Base-by-base conservation (phyloP, 495 filamentous ascomycete genomes). In the Penicillium verhagenii region DNA sequence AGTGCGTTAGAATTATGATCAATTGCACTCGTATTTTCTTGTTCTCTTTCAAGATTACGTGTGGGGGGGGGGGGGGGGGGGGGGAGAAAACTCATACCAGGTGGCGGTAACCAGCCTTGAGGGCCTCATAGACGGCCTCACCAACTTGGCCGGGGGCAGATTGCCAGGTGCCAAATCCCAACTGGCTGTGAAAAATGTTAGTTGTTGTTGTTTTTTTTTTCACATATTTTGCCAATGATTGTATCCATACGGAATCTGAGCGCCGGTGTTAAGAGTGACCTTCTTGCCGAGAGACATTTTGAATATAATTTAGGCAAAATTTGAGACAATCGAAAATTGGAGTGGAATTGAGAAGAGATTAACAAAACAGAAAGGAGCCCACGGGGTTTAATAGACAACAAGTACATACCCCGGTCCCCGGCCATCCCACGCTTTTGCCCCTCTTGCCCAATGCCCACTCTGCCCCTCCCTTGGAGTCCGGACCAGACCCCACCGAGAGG, bases 131-230 rank as follows among this genome's bases (percentile, higher is more conserved):
- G 53, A 83, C 80, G 40, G 78, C 77, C 55, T 77, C 66, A 31
- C 75, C 76, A 50, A 83, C 80, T 66, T 82, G 70, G 45, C 77
- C 77, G 43, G 73, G 79, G 50, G 71, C 72, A 25, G 78, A 75
- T 54, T 80, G 78, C 80, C 80, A 83, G 56, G 80, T 83, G 50
- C 80, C 80, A 47, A 82, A 75, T 52, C 80, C 80, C 64, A 82
- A 59, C 53, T 71, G 69, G 56, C 74, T 77, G 48, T 16, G 10
- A 3, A 21, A n/a, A 14, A 14, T 1, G 31, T 57, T 43, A 61
- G 56, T 43, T 53, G 21, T 46, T 26, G 29, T 38, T 44, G 35
- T 35, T 10, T 21, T 2, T 38, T 44, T 40, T 35, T 10, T 21
- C 8, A 14, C 20, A 5, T 29, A 11, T 13, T 16, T 6, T 25